Evolutionary conservation across 1,284 basidiomycete species (phyloP).

Genomic region (Phylloporus sp.): DNA sequence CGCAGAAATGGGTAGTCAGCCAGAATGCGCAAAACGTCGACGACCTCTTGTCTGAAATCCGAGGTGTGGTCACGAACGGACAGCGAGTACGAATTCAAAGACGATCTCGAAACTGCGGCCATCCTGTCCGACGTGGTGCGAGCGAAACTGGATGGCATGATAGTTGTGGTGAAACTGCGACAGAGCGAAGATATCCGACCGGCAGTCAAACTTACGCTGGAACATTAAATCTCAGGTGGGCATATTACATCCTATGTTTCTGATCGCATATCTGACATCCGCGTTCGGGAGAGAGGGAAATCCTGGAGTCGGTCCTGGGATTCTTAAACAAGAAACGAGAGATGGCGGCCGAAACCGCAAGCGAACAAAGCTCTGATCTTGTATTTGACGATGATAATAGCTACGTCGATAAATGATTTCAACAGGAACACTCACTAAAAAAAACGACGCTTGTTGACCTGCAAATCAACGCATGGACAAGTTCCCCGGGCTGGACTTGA

Average conservation of each 20-base stretch:
- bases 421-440: too few relatives aligned
- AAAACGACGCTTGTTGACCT: too few relatives aligned
- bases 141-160: slow-evolving; percentile 56
- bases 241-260: background rate
- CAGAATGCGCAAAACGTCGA: slow-evolving; percentile 57
- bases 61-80: slow-evolving; percentile 47
- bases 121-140: slow-evolving; percentile 68
- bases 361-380: slow-evolving; percentile 54
- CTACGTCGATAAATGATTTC: background rate
- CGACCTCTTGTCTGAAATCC: slow-evolving; percentile 63
- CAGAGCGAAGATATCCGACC: slow-evolving; percentile 43
- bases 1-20: slow-evolving; percentile 64
- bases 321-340: slow-evolving; percentile 52
- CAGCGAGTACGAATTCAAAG: slow-evolving; percentile 49
- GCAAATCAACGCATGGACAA: too few relatives aligned
- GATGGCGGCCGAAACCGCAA: slow-evolving; percentile 49
- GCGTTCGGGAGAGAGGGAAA: slow-evolving; percentile 45
- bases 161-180: slow-evolving; percentile 30
- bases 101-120: slow-evolving; percentile 67
- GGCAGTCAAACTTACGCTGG: slow-evolving; percentile 58
- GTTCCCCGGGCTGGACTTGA: too few relatives aligned
- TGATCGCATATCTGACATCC: background rate
- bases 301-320: slow-evolving; percentile 46
- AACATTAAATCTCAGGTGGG: slow-evolving; percentile 61
- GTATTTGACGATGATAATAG: slow-evolving; percentile 49